phyloP scores from a whole-genome alignment of 768 basidiomycete species.

The Daedalea quercina region DNA sequence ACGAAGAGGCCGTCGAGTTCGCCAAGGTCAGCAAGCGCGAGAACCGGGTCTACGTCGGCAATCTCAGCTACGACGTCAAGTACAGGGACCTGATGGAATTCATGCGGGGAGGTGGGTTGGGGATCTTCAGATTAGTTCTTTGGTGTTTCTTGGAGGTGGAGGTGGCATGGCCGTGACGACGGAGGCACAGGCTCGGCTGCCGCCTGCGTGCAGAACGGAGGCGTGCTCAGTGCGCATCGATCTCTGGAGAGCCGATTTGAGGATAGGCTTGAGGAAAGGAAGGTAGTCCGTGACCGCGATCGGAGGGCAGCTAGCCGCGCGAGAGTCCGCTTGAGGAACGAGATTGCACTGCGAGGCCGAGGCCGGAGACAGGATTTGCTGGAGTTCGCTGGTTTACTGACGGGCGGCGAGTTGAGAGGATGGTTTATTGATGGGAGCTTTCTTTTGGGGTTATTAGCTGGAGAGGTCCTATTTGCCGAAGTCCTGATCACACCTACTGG shows the following conservation, averaged over 20 bases:
- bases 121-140: constrained; percentile 63
- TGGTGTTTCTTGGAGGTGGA: constrained; percentile 22
- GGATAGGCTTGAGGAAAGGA: neutral
- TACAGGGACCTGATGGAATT: constrained; percentile 99
- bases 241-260: neutral
- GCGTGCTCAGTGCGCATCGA: neutral
- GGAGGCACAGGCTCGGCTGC: neutral
- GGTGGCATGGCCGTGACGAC: neutral
- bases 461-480: constrained; percentile 99
- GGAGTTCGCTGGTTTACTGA: constrained; percentile 34
- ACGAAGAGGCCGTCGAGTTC: constrained; percentile 93
- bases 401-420: constrained; percentile 68
- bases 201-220: constrained; percentile 4
- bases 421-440: constrained; percentile 84
- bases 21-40: constrained; percentile 96
- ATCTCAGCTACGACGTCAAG: constrained; percentile 97
- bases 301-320: neutral
- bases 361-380: neutral
- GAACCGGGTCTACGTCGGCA: constrained; percentile 97
- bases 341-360: constrained; percentile 1
- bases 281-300: neutral
- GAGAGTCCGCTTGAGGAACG: constrained; percentile 7
- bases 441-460: constrained; percentile 90
- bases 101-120: constrained; percentile 99
- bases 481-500: constrained; percentile 95